Evolutionary conservation across 2,329 filamentous ascomycete species (phyloP), one percentile per base, ranked within the genome.

Genomic region (Fusarium tupiense): DNA sequence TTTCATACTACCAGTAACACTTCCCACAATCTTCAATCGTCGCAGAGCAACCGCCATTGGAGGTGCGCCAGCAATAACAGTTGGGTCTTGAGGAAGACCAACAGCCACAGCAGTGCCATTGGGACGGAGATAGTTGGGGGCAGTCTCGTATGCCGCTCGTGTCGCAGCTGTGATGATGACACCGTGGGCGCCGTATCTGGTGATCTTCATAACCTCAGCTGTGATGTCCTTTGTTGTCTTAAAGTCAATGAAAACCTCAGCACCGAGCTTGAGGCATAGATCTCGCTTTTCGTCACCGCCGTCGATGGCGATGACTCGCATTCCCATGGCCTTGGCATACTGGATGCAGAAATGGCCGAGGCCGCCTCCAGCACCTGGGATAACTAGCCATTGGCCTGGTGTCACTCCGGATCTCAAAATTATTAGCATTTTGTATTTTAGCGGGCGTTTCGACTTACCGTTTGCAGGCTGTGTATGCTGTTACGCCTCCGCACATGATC

Each of bases 111-210:
- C 92, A 16, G 90, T 89, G 53, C 95, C 95, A 57, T 91, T 90
- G 43, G 94, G 89, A 54, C 95, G 92, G 60, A 97, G 91, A 82
- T 97, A 97, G 81, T 88, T 91, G 40, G 93, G 91, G 14, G 95
- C 95, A 84, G 97, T 94, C 85, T 97, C 94, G 89, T 98, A 98
- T n/a, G 95, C 95, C 84, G 91, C 93, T 87, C 97, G 94, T 74
- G 88, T 90, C 50, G 94, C 94, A 57, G 95, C 95, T 44, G 97
- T 90, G 24, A 97, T 87, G 71, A 98, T 87, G 57, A 96, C 94
- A 19, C 94, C 95, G 76, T 97, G 93, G 4, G 95, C 94, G 49
- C 95, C 95, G n/a, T 93, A 87, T 20, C 92, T 93, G 70, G 90
- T 87, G 37, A 90, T 89, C 85, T 94, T 93, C 63, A 61, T 63